A percentile compares a stretch with the other conserved stretches of the same genome.
Conservation (phyloP, 192 early-diverging fungal species). For the Backusella australiensis region DNA sequence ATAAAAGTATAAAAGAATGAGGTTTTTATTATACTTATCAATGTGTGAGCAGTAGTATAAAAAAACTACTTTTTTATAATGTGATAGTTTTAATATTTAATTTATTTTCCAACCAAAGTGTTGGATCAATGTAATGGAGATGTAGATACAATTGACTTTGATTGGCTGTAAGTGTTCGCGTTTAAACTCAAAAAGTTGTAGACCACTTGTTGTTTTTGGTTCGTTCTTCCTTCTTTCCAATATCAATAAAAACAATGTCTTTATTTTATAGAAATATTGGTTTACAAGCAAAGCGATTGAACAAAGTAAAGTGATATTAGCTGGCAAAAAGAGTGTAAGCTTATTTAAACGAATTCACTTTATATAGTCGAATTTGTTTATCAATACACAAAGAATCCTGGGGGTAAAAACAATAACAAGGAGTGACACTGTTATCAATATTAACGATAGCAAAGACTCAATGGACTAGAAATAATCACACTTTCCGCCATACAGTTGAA, state of each 20-base stretch:
- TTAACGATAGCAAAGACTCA: not conserved
- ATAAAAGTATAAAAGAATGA: too few relatives aligned
- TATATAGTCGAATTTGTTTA: not conserved
- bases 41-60: too few relatives aligned
- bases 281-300: not conserved
- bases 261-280: not conserved
- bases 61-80: too few relatives aligned
- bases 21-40: too few relatives aligned
- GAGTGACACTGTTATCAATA: not conserved
- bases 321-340: too few relatives aligned
- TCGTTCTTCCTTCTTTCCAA: not conserved
- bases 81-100: too few relatives aligned
- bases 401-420: not conserved
- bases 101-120: too few relatives aligned
- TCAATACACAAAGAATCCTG: not conserved
- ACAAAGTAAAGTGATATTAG: not conserved
- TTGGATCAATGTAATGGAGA: too few relatives aligned
- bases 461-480: not conserved
- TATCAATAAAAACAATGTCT: not conserved
- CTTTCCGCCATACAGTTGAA: not conserved
- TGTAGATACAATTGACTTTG: too few relatives aligned
- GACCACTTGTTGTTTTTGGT: not conserved
- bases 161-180: not conserved
- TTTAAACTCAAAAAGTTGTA: not conserved
- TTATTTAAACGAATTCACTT: not conserved